Evolutionary conservation across 2,329 filamentous ascomycete genomes (phyloP).

Genomic region (Aspergillus arachidicola): DNA sequence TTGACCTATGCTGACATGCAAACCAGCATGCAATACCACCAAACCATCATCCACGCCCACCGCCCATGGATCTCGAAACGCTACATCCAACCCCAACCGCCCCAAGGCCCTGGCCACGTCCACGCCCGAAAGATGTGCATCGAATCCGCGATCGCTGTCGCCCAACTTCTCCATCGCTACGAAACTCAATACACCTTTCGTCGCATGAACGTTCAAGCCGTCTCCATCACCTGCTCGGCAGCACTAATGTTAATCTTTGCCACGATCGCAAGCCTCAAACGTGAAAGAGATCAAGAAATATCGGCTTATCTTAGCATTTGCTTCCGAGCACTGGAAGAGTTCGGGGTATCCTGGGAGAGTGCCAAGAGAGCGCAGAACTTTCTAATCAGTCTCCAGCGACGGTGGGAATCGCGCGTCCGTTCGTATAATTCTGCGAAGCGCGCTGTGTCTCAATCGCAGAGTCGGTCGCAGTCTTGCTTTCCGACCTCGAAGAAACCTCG

Average conservation of each 20-base stretch:
- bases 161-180: conserved; percentile 42
- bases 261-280: conserved; percentile 31
- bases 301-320: conserved; percentile 37
- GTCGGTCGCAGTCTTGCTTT: background rate
- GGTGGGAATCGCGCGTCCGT: conserved; percentile 30
- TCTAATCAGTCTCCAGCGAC: conserved; percentile 36
- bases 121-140: conserved; percentile 48
- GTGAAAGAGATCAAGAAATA: background rate
- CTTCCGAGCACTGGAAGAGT: conserved; percentile 44
- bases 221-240: conserved; percentile 46
- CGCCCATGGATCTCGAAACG: conserved; percentile 40
- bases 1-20: background rate
- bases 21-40: conserved; percentile 37
- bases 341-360: conserved; percentile 43
- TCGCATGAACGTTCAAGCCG: conserved; percentile 44
- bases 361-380: conserved; percentile 42
- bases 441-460: background rate
- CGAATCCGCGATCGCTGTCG: conserved; percentile 42
- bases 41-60: conserved; percentile 38
- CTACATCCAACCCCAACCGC: conserved; percentile 33
- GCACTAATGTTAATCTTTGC: conserved; percentile 43
- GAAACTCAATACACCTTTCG: conserved; percentile 45
- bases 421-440: background rate
- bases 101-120: conserved; percentile 44
- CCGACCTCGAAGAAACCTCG: background rate